Evolutionary conservation across 2,329 filamentous ascomycete genomes (phyloP).

Genomic region (Colletotrichum noveboracense): DNA sequence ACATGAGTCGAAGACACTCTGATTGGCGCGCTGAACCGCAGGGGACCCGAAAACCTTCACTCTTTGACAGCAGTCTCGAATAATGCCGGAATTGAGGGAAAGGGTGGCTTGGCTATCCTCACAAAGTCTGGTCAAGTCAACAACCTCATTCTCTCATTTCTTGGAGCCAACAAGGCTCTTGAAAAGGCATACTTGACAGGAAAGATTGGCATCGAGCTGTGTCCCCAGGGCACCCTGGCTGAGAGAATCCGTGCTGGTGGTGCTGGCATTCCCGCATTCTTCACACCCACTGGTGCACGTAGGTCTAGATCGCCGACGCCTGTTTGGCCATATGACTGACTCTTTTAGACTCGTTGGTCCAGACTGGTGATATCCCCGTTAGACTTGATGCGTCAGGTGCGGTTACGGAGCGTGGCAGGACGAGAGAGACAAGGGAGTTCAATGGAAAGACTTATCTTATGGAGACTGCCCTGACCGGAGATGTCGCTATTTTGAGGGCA

Average conservation of each 20-base stretch:
- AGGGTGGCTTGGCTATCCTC: slow-evolving; percentile 71
- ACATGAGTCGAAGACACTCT: slow-evolving; percentile 62
- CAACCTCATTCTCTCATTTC: slow-evolving; percentile 75
- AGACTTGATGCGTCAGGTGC: slow-evolving; percentile 63
- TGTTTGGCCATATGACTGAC: not conserved
- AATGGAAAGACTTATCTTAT: slow-evolving; percentile 76
- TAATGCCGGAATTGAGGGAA: slow-evolving; percentile 75
- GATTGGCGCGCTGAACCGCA: slow-evolving; percentile 68
- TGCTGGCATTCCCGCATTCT: slow-evolving; percentile 81
- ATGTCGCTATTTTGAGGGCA: slow-evolving; percentile 79
- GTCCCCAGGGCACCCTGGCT: slow-evolving; percentile 76
- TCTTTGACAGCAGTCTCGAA: slow-evolving; percentile 80
- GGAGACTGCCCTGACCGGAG: slow-evolving; percentile 77
- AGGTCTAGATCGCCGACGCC: slow-evolving; percentile 30
- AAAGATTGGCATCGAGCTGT: slow-evolving; percentile 77
- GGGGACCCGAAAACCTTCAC: slow-evolving; percentile 66
- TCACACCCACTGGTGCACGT: slow-evolving; percentile 76
- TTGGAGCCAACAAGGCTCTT: slow-evolving; percentile 78
- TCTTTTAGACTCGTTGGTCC: slow-evolving; percentile 62
- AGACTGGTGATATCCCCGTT: slow-evolving; percentile 72
- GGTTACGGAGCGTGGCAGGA: slow-evolving; percentile 67
- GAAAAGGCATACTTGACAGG: slow-evolving; percentile 78
- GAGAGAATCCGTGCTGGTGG: slow-evolving; percentile 76
- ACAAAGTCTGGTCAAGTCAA: slow-evolving; percentile 73
- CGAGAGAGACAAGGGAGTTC: slow-evolving; percentile 76